Conservation (phyloP, 2,329 filamentous ascomycete species). For the Colletotrichum melonis region DNA sequence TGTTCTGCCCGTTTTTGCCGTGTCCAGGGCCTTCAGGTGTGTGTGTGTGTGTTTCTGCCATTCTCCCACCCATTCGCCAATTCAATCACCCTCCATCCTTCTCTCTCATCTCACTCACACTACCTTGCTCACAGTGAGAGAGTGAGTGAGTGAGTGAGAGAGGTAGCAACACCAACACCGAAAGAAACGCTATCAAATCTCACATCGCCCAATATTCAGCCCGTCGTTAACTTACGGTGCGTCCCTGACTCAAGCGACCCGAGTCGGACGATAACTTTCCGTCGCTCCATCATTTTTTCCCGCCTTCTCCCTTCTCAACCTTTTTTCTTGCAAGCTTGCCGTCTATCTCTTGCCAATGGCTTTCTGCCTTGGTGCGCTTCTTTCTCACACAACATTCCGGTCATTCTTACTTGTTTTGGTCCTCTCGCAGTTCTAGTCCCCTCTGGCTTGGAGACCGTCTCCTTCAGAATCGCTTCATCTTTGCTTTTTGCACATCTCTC, state of each 20-base stretch:
- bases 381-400: slow-evolving; percentile 26
- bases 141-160: neutral
- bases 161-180: neutral
- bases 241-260: neutral
- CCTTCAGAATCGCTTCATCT: slow-evolving; percentile 11
- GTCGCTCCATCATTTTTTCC: neutral
- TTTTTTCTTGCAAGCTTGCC: neutral
- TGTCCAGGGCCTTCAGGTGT: neutral
- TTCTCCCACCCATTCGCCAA: neutral
- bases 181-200: neutral
- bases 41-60: neutral
- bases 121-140: neutral
- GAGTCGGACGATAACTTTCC: neutral
- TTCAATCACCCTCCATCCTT: neutral
- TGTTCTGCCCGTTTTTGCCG: neutral
- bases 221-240: neutral
- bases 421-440: slow-evolving; percentile 30
- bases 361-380: neutral
- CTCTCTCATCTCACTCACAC: neutral
- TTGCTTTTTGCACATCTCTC: slow-evolving; percentile 36
- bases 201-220: neutral
- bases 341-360: slow-evolving; percentile 9
- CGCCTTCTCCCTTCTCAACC: neutral
- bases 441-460: slow-evolving; percentile 20
- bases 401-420: slow-evolving; percentile 20